phyloP scores from a whole-genome alignment of 208 protist genomes.

The Leishmania gerbilli region DNA sequence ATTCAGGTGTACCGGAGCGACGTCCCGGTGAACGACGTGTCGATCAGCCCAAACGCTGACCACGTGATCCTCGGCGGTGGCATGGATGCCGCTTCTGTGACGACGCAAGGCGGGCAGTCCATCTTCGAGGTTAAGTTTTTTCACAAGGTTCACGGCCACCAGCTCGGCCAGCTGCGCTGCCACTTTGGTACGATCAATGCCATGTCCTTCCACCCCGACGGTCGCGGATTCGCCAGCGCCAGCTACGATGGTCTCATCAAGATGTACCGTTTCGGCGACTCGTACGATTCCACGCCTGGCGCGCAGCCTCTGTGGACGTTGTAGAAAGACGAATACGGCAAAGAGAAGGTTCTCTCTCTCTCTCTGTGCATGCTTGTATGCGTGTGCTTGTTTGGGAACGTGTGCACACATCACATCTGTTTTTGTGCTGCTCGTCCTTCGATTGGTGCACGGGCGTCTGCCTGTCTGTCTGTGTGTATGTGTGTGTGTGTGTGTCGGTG shows the following conservation, averaged over 20 bases:
- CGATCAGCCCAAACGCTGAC: constrained; percentile 92
- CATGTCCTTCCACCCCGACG: constrained; percentile 95
- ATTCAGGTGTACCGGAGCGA: constrained; percentile 97
- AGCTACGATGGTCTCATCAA: constrained; percentile 97
- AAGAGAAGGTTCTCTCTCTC: not conserved
- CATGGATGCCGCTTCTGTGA: constrained; percentile 96
- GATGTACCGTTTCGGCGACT: constrained; percentile 94
- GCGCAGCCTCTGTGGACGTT: constrained; percentile 65
- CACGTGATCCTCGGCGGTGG: constrained; percentile 97
- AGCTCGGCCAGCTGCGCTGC: constrained; percentile 95
- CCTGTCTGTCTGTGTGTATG: not conserved
- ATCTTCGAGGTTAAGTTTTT: constrained; percentile 97
- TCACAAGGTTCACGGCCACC: constrained; percentile 95
- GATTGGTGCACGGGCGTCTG: not conserved
- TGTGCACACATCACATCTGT: not conserved
- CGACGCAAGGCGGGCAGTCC: constrained; percentile 86
- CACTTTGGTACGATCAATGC: constrained; percentile 99
- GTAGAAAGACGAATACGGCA: not conserved
- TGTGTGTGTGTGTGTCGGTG: not conserved
- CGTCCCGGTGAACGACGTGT: constrained; percentile 96
- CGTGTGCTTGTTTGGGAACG: not conserved
- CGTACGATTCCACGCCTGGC: constrained; percentile 86
- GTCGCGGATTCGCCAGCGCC: constrained; percentile 91
- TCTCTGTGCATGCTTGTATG: not conserved
- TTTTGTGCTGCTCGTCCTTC: not conserved